A percentile compares a stretch with the other conserved stretches of the same genome.
Conservation (phyloP, 371 early-diverging fungal species). For the Lichtheimia ornata region DNA sequence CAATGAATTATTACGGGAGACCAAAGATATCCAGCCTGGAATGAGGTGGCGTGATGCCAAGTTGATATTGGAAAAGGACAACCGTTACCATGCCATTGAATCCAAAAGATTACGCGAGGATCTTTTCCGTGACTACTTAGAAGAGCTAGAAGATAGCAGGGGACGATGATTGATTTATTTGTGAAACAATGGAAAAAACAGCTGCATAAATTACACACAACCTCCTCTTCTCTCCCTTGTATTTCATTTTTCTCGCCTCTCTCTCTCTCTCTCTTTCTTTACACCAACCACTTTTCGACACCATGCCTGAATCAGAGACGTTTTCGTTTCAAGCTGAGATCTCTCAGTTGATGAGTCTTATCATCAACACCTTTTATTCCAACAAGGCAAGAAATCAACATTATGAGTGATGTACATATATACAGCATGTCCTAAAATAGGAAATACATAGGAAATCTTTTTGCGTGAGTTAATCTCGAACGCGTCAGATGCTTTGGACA, state of each 20-base stretch:
- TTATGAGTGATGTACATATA: too few species aligned
- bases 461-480: conserved; percentile 89
- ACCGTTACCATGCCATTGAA: conserved; percentile 56
- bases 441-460: conserved; percentile 73
- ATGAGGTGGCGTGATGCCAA: conserved; percentile 62
- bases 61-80: conserved; percentile 56
- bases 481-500: conserved; percentile 86
- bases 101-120: conserved; percentile 62
- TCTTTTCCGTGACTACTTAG: conserved; percentile 61
- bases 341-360: conserved; percentile 92
- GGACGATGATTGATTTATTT: neutral
- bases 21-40: conserved; percentile 44
- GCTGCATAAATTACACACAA: neutral
- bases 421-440: neutral
- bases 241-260: neutral
- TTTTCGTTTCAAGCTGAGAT: conserved; percentile 94
- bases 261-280: neutral
- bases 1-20: conserved; percentile 45
- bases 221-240: conserved; percentile 1
- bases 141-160: conserved; percentile 15
- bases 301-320: conserved; percentile 55
- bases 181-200: conserved; percentile 3
- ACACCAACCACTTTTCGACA: neutral
- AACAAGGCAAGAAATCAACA: conserved; percentile 39
- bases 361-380: conserved; percentile 63